These are phyloP conservation scores for barrel medic (Medicago truncatula) DNA, from an alignment of 306 rosid genomes.

Conservation along the genomic window DNA sequence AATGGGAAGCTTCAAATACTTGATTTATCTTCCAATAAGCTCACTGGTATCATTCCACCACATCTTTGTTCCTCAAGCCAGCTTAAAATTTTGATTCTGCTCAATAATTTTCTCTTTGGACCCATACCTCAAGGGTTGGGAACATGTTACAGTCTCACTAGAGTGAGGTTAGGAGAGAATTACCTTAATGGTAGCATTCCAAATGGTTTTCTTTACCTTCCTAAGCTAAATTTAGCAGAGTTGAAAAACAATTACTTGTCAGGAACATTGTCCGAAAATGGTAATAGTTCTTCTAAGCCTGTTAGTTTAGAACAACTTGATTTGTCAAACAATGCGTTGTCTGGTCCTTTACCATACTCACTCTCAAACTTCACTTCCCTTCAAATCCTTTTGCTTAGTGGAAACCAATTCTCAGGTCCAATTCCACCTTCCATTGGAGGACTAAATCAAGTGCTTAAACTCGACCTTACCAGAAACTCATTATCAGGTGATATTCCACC, in stretches of 20 bases:
- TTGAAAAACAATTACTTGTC: conserved; percentile 75
- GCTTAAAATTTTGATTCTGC: conserved; percentile 69
- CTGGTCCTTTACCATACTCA: conserved; percentile 73
- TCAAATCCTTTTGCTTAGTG: conserved; percentile 67
- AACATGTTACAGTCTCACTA: conserved; percentile 68
- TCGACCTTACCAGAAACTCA: conserved; percentile 72
- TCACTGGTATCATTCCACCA: conserved; percentile 80
- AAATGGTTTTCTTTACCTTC: conserved; percentile 77
- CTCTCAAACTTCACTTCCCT: conserved; percentile 70
- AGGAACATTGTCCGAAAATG: conserved; percentile 72
- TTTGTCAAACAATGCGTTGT: conserved; percentile 75
- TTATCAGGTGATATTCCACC: conserved; percentile 69
- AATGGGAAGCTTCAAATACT: conserved; percentile 70
- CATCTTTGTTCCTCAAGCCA: conserved; percentile 67
- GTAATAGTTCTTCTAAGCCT: conserved; percentile 58
- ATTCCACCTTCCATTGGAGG: conserved; percentile 75
- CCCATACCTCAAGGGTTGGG: conserved; percentile 76
- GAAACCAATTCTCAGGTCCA: conserved; percentile 79
- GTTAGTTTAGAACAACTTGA: conserved; percentile 62
- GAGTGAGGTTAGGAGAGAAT: conserved; percentile 76
- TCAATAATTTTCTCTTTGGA: conserved; percentile 82
- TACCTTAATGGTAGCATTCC: conserved; percentile 88
- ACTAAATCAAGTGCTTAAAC: conserved; percentile 62
- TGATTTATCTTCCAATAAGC: conserved; percentile 90
- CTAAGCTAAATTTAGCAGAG: conserved; percentile 69